Base-by-base conservation (phyloP, 176 grass and related monocot genomes). In the Poa annua region DNA sequence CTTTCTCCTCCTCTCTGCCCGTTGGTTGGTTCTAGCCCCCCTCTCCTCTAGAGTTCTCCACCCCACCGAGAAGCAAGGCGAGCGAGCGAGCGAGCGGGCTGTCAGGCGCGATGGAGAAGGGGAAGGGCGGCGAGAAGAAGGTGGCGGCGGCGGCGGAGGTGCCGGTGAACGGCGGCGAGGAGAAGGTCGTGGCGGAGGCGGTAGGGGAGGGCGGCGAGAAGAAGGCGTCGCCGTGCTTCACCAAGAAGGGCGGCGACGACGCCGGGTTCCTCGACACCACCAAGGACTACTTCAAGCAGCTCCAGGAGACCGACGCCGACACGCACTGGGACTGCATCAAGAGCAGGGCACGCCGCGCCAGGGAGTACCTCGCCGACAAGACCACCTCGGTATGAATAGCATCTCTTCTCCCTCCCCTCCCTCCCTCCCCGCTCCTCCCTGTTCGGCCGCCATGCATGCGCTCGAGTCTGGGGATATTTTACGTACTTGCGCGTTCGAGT, bases 261-360 rank as follows among this genome's bases (percentile, higher is more conserved):
- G 80, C 75, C 38, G 44, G 57, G n/a, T 36, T 87, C 71, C 19
- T 94, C 60, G 81, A 88, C 36, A 69, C 21, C 80, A 80, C 85
- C 72, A 77, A 67, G 84, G 87, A 89, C 77, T 88, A 89, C 86
- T 49, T 83, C 73, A 86, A 80, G 19, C 87, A 92, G 84, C 87
- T 94, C 71, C 80, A 79, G 80, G 80, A 22, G 25, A 92, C 39
- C 41, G 11, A 78, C 34, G 78, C 87, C 56, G 74, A 89, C 53
- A 83, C 59, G 60, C 92, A 94, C 77, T 91, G 92, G 89, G 80
- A 66, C 71, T 94, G 89, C 85, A 8, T 94, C 81, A 94, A 88
- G 86, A 85, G 81, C 84, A 71, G 75, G 38, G 62, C 63, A 38
- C 75, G 84, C 69, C 57, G 26, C 59, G 84, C 80, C 69, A 63